These are phyloP conservation scores for Eutrema japonicum DNA, from an alignment of 345 rosid genomes.

Conservation along the genomic window DNA sequence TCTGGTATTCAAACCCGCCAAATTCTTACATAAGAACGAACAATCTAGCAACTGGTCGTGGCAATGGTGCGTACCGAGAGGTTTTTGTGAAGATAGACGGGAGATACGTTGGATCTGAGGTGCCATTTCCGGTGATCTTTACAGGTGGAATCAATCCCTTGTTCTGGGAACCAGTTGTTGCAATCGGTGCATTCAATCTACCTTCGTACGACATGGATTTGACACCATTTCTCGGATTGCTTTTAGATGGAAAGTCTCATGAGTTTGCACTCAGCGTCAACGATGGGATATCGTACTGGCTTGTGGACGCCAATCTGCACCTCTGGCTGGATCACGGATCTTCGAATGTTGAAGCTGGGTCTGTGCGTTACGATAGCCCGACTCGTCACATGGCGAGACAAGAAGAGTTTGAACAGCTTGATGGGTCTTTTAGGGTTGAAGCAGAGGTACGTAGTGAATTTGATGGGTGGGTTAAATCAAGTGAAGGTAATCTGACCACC, in stretches of 20 bases:
- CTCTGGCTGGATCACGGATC: constrained; percentile 63
- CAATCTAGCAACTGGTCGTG: constrained; percentile 59
- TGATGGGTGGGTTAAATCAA: constrained; percentile 75
- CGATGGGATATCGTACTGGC: constrained; percentile 77
- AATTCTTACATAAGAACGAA: constrained; percentile 62
- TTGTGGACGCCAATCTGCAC: constrained; percentile 81
- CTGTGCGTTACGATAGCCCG: constrained; percentile 43
- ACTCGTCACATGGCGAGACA: constrained; percentile 38
- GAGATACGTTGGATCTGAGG: constrained; percentile 66
- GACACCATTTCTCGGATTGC: constrained; percentile 68
- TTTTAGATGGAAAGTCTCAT: constrained; percentile 66
- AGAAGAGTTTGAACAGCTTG: constrained; percentile 55
- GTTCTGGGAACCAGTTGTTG: constrained; percentile 84
- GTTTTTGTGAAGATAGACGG: constrained; percentile 72
- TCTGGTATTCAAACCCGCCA: constrained; percentile 94
- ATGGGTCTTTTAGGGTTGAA: constrained; percentile 62
- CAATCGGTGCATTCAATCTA: constrained; percentile 72
- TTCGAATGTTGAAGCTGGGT: constrained; percentile 49
- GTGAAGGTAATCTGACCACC: constrained; percentile 67
- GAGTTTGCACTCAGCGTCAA: constrained; percentile 59
- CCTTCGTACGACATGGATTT: constrained; percentile 81
- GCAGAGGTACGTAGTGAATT: constrained; percentile 54
- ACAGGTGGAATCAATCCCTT: constrained; percentile 89
- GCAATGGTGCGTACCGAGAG: constrained; percentile 77
- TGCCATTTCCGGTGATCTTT: constrained; percentile 79